These are phyloP conservation scores for Lyophyllum decastes DNA, from an alignment of 768 basidiomycete species.

Conservation along the genomic window DNA sequence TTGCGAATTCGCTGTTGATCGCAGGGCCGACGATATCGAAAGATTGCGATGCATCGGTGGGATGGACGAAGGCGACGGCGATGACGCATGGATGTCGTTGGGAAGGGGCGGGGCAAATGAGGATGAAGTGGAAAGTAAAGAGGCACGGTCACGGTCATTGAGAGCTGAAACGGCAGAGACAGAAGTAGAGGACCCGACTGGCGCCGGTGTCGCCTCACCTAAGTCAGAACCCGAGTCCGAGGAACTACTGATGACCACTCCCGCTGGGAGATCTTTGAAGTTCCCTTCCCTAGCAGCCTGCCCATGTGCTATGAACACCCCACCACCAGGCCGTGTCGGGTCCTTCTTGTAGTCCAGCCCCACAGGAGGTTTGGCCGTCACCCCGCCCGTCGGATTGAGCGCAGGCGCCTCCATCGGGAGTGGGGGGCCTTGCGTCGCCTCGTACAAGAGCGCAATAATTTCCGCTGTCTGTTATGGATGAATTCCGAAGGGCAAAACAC, in stretches of 20 bases:
- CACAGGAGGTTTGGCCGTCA: slow-evolving; percentile 53
- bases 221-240: slow-evolving; percentile 50
- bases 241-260: slow-evolving; percentile 48
- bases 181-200: slow-evolving; percentile 20
- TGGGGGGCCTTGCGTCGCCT: slow-evolving; percentile 82
- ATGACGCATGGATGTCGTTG: slow-evolving; percentile 16
- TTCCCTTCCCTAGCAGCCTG: slow-evolving; percentile 43
- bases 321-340: slow-evolving; percentile 79
- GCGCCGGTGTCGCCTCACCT: slow-evolving; percentile 26
- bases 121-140: slow-evolving; percentile 33
- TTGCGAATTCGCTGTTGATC: slow-evolving; percentile 24
- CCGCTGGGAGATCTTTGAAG: slow-evolving; percentile 56
- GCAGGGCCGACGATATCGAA: slow-evolving; percentile 26
- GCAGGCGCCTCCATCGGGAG: slow-evolving; percentile 56
- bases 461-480: slow-evolving; percentile 72
- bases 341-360: slow-evolving; percentile 78
- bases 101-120: slow-evolving; percentile 36
- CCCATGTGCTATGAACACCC: slow-evolving; percentile 74
- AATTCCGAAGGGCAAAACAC: slow-evolving; percentile 4
- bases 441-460: slow-evolving; percentile 88
- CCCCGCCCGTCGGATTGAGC: slow-evolving; percentile 80
- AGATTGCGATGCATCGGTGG: slow-evolving; percentile 17
- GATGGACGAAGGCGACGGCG: slow-evolving; percentile 13
- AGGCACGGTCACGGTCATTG: slow-evolving; percentile 37
- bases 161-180: slow-evolving; percentile 22